A percentile compares a stretch with the other conserved stretches of the same genome.
Evolutionary conservation across 73 alveolate species (phyloP).

Genomic region (Paramecium biaurelia): DNA sequence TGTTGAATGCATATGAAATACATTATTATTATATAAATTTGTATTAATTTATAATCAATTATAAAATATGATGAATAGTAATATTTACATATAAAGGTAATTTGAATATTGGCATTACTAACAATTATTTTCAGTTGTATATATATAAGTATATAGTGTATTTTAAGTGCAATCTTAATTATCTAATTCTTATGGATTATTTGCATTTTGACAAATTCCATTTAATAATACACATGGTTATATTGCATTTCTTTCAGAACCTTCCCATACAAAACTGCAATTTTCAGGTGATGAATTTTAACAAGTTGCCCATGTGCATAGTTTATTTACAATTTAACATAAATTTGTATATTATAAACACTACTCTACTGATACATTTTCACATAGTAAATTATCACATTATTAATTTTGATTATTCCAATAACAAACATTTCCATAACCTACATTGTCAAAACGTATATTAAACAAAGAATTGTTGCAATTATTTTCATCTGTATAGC

Average conservation of each 20-base stretch:
- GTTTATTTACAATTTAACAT: background rate
- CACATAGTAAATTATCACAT: background rate
- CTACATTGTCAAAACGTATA: background rate
- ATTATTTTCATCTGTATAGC: background rate
- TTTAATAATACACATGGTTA: background rate
- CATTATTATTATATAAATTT: no score
- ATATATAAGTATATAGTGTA: background rate
- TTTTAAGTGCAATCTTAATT: background rate
- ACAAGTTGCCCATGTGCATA: background rate
- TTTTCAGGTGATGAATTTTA: background rate
- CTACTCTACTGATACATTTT: background rate
- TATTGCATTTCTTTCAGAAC: background rate
- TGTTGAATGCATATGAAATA: constrained; percentile 21
- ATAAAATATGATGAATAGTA: background rate
- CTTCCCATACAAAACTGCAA: background rate
- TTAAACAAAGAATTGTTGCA: background rate
- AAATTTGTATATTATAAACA: background rate
- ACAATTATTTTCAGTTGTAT: background rate
- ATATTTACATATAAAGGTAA: background rate
- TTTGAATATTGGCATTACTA: background rate
- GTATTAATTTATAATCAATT: background rate
- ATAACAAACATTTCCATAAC: background rate
- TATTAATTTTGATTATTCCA: background rate
- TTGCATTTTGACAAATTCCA: background rate
- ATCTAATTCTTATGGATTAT: background rate